Conservation (phyloP, 176 grass and related monocot species). For the Pharus latifolius region DNA sequence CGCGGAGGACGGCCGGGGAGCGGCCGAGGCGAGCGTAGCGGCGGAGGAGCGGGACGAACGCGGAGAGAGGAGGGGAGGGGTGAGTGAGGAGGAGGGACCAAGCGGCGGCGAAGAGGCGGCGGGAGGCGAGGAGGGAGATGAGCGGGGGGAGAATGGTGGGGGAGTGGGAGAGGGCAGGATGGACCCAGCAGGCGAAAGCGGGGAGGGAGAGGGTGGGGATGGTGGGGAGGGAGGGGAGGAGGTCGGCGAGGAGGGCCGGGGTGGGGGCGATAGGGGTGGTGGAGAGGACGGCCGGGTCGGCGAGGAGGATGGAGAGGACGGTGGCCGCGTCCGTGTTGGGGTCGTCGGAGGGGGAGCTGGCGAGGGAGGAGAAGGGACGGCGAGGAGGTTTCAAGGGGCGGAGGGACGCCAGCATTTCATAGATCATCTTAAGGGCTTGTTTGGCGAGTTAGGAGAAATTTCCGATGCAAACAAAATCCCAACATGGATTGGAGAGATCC, state of each 20-base stretch:
- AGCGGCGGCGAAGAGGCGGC: slow-evolving; percentile 43
- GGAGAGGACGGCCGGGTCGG: slow-evolving; percentile 1
- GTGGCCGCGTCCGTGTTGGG: background rate
- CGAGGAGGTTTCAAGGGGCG: too few species aligned
- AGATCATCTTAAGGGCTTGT: too few species aligned
- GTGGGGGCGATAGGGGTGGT: slow-evolving; percentile 5
- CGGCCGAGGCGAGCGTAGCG: slow-evolving; percentile 47
- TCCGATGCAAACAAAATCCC: too few species aligned
- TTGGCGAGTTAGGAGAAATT: too few species aligned
- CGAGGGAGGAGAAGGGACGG: background rate
- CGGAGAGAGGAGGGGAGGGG: slow-evolving; percentile 17
- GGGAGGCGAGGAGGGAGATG: slow-evolving; percentile 49
- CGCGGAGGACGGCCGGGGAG: slow-evolving; percentile 40
- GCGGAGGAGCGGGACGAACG: slow-evolving; percentile 59
- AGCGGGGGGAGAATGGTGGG: slow-evolving; percentile 12
- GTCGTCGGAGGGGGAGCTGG: background rate
- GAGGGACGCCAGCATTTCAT: too few species aligned
- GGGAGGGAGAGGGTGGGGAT: slow-evolving; percentile 28
- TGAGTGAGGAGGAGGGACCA: slow-evolving; percentile 50
- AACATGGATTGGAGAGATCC: too few species aligned
- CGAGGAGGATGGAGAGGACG: background rate
- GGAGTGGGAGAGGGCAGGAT: slow-evolving; percentile 7
- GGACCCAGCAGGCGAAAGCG: slow-evolving; percentile 50
- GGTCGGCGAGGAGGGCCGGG: slow-evolving; percentile 24
- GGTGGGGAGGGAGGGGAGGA: background rate